Base-by-base conservation (phyloP, 768 basidiomycete species). In the Sistotremastrum suecicum region DNA sequence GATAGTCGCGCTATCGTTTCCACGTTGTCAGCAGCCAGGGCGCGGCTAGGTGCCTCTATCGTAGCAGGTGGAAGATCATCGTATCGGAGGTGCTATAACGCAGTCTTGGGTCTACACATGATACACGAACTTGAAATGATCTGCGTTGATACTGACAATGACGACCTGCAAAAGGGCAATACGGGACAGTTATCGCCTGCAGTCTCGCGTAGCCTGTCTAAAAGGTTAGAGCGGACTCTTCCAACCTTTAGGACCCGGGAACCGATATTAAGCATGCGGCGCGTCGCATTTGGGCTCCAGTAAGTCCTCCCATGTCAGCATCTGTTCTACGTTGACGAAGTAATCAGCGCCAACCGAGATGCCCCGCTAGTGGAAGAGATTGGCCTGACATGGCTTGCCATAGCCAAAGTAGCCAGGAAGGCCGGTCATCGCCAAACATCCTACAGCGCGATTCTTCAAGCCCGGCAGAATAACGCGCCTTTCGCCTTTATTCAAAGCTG, bases 361-460 rank as follows among this genome's bases (percentile, higher is more conserved):
- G 55, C 63, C 9, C 62, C 60, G 37, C 60, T 75, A n/a, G 67
- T 59, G 34, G 63, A 63, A 9, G 80, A 83, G 53, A 79, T 92
- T 35, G 83, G 89, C 3, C 72, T 74, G 41, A 80, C 88, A 1
- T 99, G 95, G 95, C 71, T 98, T 8, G 69, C 76, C 30, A 97
- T 83, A 49, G 83, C 92, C n/a, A 97, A 92, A 59, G 90, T 91
- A 46, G 95, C 95, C 34, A 70, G 95, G 34, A 99, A 97, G 58
- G 86, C 91, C 3, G 84, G 88, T 0, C 91, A 98, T 58, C 81
- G 78, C 70, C 94, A 97, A 64, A 97, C 94, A 0, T 90, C 95
- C 2, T 99, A 98, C 59, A 95, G 87, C 56, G 91, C 95, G 5
- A 77, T 85, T 51, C 71, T 99, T 0, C 95, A 99, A 62, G 89